Conservation (phyloP, 2,329 filamentous ascomycete genomes). For the Cercospora sojina region DNA sequence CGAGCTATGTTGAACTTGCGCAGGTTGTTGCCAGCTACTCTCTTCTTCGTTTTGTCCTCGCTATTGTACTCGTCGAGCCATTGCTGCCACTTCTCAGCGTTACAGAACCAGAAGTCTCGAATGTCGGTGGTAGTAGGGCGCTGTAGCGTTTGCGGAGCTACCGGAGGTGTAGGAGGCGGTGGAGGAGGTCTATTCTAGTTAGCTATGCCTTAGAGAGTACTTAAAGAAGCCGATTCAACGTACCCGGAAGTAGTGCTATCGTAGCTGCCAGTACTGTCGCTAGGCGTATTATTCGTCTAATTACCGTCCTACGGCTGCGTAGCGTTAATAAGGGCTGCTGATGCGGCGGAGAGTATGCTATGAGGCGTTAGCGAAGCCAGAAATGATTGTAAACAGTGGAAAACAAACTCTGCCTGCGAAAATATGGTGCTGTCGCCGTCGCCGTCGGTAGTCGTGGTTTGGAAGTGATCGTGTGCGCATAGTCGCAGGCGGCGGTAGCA, state of each 20-base stretch:
- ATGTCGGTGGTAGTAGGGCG: not conserved
- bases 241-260: not conserved
- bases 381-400: too few species aligned
- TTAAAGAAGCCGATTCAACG: not conserved
- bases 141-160: not conserved
- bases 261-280: not conserved
- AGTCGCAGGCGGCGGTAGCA: too few species aligned
- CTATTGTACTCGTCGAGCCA: not conserved
- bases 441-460: too few species aligned
- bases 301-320: too few species aligned
- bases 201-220: not conserved
- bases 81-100: not conserved
- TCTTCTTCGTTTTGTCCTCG: not conserved
- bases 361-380: too few species aligned
- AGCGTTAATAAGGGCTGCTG: too few species aligned
- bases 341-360: too few species aligned
- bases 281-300: too few species aligned
- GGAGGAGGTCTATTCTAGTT: not conserved
- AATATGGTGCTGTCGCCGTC: too few species aligned
- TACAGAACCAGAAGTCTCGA: not conserved
- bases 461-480: too few species aligned
- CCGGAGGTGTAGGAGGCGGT: not conserved
- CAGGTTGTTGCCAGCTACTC: not conserved
- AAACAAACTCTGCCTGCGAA: too few species aligned
- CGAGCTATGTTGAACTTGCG: not conserved